phyloP scores from a whole-genome alignment of 164 flowering plant species.

The Annona squamosa region DNA sequence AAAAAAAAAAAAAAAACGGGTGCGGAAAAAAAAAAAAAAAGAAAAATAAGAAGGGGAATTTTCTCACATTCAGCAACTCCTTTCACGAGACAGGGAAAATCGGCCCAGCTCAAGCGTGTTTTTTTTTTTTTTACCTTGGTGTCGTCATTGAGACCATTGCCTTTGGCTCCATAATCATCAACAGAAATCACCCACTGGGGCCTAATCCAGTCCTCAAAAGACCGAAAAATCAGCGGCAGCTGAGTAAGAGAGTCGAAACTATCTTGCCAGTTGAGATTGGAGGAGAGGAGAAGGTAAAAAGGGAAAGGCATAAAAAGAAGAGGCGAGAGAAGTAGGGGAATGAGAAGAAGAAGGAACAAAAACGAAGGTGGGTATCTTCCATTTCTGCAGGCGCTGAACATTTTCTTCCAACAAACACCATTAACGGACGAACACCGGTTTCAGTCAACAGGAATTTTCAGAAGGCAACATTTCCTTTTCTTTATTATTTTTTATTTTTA shows the following conservation, averaged over 20 bases:
- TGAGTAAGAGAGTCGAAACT: neutral
- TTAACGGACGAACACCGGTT: too few species aligned
- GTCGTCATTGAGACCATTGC: slow-evolving; percentile 54
- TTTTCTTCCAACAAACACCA: neutral
- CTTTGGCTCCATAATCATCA: slow-evolving; percentile 55
- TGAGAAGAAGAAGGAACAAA: neutral
- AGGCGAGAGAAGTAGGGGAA: neutral
- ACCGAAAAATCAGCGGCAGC: neutral
- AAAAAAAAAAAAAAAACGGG: neutral
- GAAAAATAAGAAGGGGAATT: neutral
- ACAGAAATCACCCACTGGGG: slow-evolving; percentile 31
- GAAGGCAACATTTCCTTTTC: too few species aligned
- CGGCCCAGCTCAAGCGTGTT: neutral
- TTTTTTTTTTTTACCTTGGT: slow-evolving; percentile 34
- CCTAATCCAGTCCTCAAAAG: slow-evolving; percentile 1
- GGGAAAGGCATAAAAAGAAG: neutral
- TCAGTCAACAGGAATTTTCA: too few species aligned
- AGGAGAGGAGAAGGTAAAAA: neutral
- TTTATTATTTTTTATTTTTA: too few species aligned
- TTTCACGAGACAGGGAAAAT: neutral
- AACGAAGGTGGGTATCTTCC: neutral
- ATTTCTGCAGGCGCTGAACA: neutral
- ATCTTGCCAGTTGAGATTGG: neutral
- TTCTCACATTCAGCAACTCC: neutral
- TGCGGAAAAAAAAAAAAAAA: neutral